phyloP scores from a whole-genome alignment of 2,329 filamentous ascomycete genomes.

The Dactylellina sp. region DNA sequence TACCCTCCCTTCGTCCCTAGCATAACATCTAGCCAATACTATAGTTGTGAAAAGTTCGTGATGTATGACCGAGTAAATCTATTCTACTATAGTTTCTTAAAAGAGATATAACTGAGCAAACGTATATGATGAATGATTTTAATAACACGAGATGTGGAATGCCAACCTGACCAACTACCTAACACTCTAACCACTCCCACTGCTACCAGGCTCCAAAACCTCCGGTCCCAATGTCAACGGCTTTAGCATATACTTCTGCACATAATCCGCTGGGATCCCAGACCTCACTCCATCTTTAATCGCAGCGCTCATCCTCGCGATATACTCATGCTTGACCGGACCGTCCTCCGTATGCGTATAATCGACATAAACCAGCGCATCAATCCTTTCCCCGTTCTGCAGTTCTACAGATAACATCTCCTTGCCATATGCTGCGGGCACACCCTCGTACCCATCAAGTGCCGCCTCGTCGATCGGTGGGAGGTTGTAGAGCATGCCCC shows the following conservation, averaged over 20 bases:
- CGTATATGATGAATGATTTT: too few species aligned
- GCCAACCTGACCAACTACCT: not conserved
- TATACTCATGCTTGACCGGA: slow-evolving; percentile 53
- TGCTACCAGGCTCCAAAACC: slow-evolving; percentile 9
- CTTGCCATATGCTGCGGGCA: slow-evolving; percentile 73
- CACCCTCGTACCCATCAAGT: slow-evolving; percentile 73
- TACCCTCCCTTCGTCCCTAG: not conserved
- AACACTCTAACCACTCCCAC: not conserved
- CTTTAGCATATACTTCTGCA: slow-evolving; percentile 55
- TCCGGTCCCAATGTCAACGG: slow-evolving; percentile 19
- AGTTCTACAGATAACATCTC: slow-evolving; percentile 64
- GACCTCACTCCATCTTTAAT: slow-evolving; percentile 53
- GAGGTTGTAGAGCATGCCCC: slow-evolving; percentile 71
- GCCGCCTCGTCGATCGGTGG: slow-evolving; percentile 67
- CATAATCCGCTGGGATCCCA: slow-evolving; percentile 55
- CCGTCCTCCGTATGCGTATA: slow-evolving; percentile 46
- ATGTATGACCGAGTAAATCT: too few species aligned
- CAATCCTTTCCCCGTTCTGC: slow-evolving; percentile 20
- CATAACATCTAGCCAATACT: not conserved
- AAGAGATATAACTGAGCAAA: too few species aligned
- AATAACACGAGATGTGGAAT: too few species aligned
- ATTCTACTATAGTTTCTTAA: too few species aligned
- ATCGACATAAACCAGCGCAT: slow-evolving; percentile 58
- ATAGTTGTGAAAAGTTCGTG: too few species aligned
- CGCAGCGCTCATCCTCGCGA: slow-evolving; percentile 55